Evolutionary conservation across 2,329 filamentous ascomycete genomes (phyloP).

Genomic region (Fusarium sp.): DNA sequence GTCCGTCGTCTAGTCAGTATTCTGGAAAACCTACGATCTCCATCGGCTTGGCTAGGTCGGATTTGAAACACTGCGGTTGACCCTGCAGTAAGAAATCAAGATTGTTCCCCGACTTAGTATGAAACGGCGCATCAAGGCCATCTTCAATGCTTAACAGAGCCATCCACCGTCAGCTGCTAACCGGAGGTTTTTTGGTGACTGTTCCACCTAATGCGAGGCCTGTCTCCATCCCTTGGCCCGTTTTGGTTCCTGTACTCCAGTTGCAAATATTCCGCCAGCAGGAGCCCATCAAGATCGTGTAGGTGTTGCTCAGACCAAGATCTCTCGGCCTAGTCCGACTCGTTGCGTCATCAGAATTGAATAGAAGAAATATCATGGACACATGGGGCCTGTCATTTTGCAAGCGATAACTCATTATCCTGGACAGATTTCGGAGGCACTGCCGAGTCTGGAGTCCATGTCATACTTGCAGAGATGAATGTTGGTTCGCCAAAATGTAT

Average conservation of each 20-base stretch:
- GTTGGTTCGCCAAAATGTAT: not conserved
- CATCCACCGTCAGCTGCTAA: not conserved
- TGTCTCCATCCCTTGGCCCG: not conserved
- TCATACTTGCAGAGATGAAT: conserved; percentile 1
- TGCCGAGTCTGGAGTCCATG: conserved; percentile 6
- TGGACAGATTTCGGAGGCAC: conserved; percentile 8
- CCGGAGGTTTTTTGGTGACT: not conserved
- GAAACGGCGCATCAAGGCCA: conserved; percentile 13
- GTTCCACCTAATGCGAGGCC: not conserved
- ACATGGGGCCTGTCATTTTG: not conserved
- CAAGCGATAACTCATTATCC: conserved; percentile 24
- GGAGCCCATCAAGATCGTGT: not conserved
- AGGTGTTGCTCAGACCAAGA: conserved; percentile 4
- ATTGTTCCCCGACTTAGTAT: not conserved
- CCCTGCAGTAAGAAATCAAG: conserved; percentile 11
- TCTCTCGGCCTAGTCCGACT: not conserved
- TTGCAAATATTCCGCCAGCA: not conserved
- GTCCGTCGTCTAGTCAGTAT: not conserved
- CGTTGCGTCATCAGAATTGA: conserved; percentile 18
- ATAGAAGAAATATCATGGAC: not conserved
- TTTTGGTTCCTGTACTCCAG: not conserved
- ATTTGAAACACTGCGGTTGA: conserved; percentile 22
- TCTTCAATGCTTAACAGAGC: not conserved
- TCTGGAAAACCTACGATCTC: conserved; percentile 25
- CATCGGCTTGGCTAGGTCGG: conserved; percentile 1